Base-by-base conservation (phyloP, 768 basidiomycete genomes). In the Lentinula boryana region DNA sequence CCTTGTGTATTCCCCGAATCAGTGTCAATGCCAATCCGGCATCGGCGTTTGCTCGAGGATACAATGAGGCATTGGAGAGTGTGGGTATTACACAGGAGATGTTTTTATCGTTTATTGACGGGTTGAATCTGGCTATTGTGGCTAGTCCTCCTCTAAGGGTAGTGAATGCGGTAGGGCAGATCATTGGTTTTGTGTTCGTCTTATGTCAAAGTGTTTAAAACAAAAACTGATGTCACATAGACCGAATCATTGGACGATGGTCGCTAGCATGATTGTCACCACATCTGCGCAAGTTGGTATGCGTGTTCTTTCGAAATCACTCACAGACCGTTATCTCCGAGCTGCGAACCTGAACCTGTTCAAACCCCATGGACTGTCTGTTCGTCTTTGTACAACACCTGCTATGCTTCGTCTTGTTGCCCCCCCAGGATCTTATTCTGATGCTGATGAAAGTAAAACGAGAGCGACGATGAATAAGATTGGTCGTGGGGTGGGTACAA, bases 91-190 rank as follows among this genome's bases (percentile, higher is more conserved):
- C 62, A 5, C 65, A 63, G 23, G 64, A 64, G 7, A 62, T 67
- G 31, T 65, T 67, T n/a, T 50, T 70, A 8, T 58, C 63, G 13
- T 70, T 70, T 38, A 57, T 66, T 12, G 69, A 68, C 52, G 69
- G 68, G 0, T 56, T 70, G 2, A 70, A 70, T 61, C 41, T 70
- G 4, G 69, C 69, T 2, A 70, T 70, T 61, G 67, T 65, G 3
- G 69, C 68, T 0, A 67, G 67, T 53, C 69, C 69, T 2, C 69
- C 69, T 5, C 65, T 70, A 16, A 63, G 68, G 23, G 63, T 68
- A 8, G 66, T 68, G 2, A 61, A 66, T 49, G 44, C 66, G 13
- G 64, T 60, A 6, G 69, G 68, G 1, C 58, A 65, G 59, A 60
- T 62, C 0, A 62, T 70, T 9, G 69, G 68, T 21, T 69, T 68